These are phyloP conservation scores for Aspergillus affinis DNA, from an alignment of 495 filamentous ascomycete genomes.

Conservation along the genomic window DNA sequence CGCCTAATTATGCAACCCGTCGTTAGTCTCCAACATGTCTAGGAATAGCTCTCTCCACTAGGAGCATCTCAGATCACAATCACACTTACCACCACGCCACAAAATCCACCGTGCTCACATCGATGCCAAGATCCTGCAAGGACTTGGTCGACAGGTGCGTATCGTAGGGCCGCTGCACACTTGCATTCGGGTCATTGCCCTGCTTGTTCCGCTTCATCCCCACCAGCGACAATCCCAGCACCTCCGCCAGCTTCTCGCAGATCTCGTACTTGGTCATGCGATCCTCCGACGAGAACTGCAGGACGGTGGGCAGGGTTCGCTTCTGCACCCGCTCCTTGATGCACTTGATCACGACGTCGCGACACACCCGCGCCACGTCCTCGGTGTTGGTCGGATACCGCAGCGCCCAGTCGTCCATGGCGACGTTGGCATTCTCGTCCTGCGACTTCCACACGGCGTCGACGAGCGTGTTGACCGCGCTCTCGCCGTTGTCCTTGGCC, in stretches of 20 bases:
- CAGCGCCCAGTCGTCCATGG: constrained; percentile 88
- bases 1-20: constrained; percentile 28
- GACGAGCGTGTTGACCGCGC: constrained; percentile 79
- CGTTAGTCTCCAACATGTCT: background rate
- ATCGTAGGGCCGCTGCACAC: constrained; percentile 82
- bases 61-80: constrained; percentile 15
- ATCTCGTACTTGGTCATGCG: constrained; percentile 91
- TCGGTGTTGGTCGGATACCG: constrained; percentile 86
- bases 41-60: constrained; percentile 17
- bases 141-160: constrained; percentile 80
- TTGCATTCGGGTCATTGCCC: constrained; percentile 71
- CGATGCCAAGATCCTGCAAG: constrained; percentile 72
- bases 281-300: constrained; percentile 89
- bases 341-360: constrained; percentile 69
- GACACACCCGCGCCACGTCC: constrained; percentile 80
- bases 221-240: constrained; percentile 73
- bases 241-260: constrained; percentile 74
- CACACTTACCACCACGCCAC: constrained; percentile 75
- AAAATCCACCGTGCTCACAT: constrained; percentile 75
- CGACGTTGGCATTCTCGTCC: constrained; percentile 53
- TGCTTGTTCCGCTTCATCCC: constrained; percentile 70
- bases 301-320: constrained; percentile 60
- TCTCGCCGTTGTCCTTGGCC: constrained; percentile 60
- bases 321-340: constrained; percentile 43
- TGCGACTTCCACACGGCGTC: constrained; percentile 71